A percentile compares a stretch with the other conserved stretches of the same genome.
Evolutionary conservation across 2,329 filamentous ascomycete species (phyloP).

Genomic region (Paraphoma sp.): DNA sequence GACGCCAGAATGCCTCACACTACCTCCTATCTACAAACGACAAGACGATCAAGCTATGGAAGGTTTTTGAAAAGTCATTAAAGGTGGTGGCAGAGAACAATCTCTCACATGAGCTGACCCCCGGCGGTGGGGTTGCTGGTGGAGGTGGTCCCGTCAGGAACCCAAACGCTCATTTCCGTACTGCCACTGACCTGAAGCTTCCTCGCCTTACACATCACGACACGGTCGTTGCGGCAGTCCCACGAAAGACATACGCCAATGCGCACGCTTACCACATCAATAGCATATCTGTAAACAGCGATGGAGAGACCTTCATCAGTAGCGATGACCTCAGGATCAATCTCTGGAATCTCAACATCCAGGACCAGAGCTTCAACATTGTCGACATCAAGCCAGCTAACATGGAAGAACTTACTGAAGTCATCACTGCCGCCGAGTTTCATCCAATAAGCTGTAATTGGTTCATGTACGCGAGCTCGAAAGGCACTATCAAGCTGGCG

Average conservation of each 20-base stretch:
- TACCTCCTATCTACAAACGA: constrained; percentile 98
- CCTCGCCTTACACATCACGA: constrained; percentile 97
- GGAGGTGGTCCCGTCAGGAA: constrained; percentile 81
- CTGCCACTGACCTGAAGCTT: constrained; percentile 83
- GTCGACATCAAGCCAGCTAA: constrained; percentile 99
- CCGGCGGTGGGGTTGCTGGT: constrained; percentile 70
- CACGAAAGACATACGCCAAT: constrained; percentile 95
- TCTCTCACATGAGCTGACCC: constrained; percentile 90
- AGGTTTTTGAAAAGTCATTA: constrained; percentile 98
- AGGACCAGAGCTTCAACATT: constrained; percentile 99
- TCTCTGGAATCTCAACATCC: constrained; percentile 98
- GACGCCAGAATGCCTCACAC: constrained; percentile 96
- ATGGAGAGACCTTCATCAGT: constrained; percentile 98
- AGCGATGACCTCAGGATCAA: constrained; percentile 98
- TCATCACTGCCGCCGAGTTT: constrained; percentile 98
- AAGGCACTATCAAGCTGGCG: constrained; percentile 97
- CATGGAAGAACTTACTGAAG: constrained; percentile 99
- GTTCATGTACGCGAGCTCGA: constrained; percentile 99
- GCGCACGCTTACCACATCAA: constrained; percentile 99
- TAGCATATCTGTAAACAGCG: constrained; percentile 99
- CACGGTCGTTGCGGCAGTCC: constrained; percentile 95
- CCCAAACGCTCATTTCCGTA: constrained; percentile 77
- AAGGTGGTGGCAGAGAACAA: constrained; percentile 99
- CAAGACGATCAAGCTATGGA: constrained; percentile 99
- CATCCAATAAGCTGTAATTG: constrained; percentile 97